Conservation (phyloP, 768 basidiomycete species). For the Hypholoma fasciculare region DNA sequence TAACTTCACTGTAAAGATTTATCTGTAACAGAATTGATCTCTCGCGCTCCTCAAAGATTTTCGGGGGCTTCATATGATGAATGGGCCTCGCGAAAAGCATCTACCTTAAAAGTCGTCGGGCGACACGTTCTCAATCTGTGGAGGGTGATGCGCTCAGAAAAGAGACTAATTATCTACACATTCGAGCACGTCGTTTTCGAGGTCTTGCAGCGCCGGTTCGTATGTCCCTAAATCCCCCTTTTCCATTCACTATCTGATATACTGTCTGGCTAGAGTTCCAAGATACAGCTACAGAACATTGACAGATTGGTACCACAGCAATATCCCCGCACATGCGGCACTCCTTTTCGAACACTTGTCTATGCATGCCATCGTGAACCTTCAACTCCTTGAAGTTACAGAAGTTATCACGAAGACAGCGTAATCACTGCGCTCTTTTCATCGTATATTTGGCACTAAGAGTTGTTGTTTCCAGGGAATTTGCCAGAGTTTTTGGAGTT, state of each 20-base stretch:
- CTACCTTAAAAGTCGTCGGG: slow-evolving; percentile 83
- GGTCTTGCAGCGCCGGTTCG: slow-evolving; percentile 71
- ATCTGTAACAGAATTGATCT: slow-evolving; percentile 70
- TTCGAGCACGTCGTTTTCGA: slow-evolving; percentile 92
- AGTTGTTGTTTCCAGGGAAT: slow-evolving; percentile 61
- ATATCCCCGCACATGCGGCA: slow-evolving; percentile 52
- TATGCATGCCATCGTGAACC: slow-evolving; percentile 62
- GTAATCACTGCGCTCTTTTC: slow-evolving; percentile 43
- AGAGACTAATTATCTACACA: slow-evolving; percentile 73
- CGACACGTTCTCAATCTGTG: slow-evolving; percentile 92
- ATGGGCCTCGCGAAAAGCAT: slow-evolving; percentile 74
- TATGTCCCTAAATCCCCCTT: not conserved
- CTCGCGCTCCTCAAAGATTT: slow-evolving; percentile 62
- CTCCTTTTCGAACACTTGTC: slow-evolving; percentile 63
- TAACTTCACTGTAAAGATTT: slow-evolving; percentile 49
- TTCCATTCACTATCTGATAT: not conserved
- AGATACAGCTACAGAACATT: slow-evolving; percentile 64
- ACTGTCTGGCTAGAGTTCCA: slow-evolving; percentile 56
- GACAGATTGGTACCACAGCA: slow-evolving; percentile 67
- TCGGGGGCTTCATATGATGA: slow-evolving; percentile 44
- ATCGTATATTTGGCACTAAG: not conserved
- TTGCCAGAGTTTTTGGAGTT: slow-evolving; percentile 95
- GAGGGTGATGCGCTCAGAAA: slow-evolving; percentile 89
- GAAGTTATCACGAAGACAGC: slow-evolving; percentile 90
- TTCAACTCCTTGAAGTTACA: slow-evolving; percentile 79